Base-by-base conservation (phyloP, 2,329 filamentous ascomycete species). In the Cercospora citrullina region DNA sequence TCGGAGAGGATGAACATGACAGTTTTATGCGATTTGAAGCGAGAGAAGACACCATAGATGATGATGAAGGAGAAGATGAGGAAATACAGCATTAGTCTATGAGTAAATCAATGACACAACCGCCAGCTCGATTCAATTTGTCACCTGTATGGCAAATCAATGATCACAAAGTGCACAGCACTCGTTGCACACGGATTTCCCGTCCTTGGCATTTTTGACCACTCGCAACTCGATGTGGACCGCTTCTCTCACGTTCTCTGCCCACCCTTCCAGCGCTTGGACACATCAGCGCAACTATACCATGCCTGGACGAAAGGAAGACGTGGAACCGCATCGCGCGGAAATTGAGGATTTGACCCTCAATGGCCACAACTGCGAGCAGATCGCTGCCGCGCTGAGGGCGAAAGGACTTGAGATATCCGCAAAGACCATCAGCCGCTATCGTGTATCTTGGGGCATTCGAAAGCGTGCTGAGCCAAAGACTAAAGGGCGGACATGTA, bases 21-120 rank as follows among this genome's bases (percentile, higher is more conserved):
- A 79, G 86, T 55, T 97, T 95, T 74, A 89, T 97, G 86, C 83
- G 86, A 21, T 97, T 97, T 77, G 86, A 90, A 60, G 91, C 95
- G 68, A 61, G 72, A 55, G 70, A 73, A 21, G 68, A 70, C 18
- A 68, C 58, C 14, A 55, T 66, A 28, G 68, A 70, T 45, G 68
- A 72, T 28, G 71, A 70, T 14, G 67, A 51, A 6, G 45, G 45
- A 42, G 64, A 31, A 33, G 42, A 65, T 12, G 28, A 21, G 12
- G 2, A 6, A 23, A 33, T 4, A 53, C 23, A 53, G 21, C 48
- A 30, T 23, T 53, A 33, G 39, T 10, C 14, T 63, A 10, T 14
- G 58, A 26, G 9, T 42, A 23, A 7, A 42, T n/a, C 7, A 16
- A 21, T 16, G 36, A 21, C 26, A 39, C 21, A 42, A 7, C 5